Conservation (phyloP, 768 basidiomycete species). For the Tylopilus sp. region DNA sequence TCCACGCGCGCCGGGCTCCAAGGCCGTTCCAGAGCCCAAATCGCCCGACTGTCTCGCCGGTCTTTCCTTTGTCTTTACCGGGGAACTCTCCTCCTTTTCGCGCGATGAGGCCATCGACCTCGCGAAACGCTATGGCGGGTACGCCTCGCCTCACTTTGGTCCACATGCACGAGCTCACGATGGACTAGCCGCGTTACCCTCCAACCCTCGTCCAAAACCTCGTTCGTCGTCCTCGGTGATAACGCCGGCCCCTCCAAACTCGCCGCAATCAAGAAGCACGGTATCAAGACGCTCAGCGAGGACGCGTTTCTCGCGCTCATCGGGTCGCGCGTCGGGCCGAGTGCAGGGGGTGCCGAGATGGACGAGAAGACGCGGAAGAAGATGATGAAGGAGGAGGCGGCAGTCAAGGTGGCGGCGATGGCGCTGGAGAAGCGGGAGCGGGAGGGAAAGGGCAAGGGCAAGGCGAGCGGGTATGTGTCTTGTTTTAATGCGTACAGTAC, state of each 20-base stretch:
- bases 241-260: constrained; percentile 89
- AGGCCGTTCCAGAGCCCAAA: constrained; percentile 64
- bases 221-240: constrained; percentile 83
- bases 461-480: constrained; percentile 17
- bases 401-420: constrained; percentile 67
- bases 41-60: constrained; percentile 81
- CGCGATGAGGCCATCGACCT: constrained; percentile 85
- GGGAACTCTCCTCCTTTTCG: constrained; percentile 82
- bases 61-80: constrained; percentile 92
- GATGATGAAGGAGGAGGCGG: constrained; percentile 73
- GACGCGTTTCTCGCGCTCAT: constrained; percentile 87
- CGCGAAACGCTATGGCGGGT: constrained; percentile 94
- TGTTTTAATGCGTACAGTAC: background rate
- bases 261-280: constrained; percentile 79
- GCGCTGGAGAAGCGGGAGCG: constrained; percentile 77
- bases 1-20: constrained; percentile 55
- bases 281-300: constrained; percentile 72
- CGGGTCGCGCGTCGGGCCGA: constrained; percentile 56
- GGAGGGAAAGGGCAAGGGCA: constrained; percentile 22
- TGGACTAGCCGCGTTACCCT: constrained; percentile 74
- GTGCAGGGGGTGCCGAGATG: constrained; percentile 35
- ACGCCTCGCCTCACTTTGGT: constrained; percentile 26
- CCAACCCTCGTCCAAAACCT: constrained; percentile 87
- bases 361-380: constrained; percentile 84
- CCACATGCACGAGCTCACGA: background rate